Evolutionary conservation across 179 eudicot genomes (phyloP), one percentile per base, ranked within the genome.

Genomic region (Actinidia polygama): DNA sequence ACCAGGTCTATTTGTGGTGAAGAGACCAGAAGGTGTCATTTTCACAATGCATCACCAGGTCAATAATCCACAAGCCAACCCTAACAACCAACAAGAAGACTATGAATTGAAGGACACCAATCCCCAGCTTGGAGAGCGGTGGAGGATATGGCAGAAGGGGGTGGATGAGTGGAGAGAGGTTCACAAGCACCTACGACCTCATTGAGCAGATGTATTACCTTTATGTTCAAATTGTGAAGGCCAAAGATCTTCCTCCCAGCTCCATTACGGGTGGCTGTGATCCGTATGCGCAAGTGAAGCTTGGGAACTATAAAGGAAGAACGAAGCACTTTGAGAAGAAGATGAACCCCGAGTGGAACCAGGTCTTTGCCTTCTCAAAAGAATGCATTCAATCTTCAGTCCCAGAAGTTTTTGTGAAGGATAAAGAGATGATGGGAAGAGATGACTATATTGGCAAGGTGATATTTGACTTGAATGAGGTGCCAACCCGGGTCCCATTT

Each of bases 401-500:
- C 47, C 77, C 89, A 2, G 92, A 92, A 82, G 87, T 90, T 61
- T 68, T 83, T 59, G 88, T 94, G 36, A 94, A 89, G 80, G 91
- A 91, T 80, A 94, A 85, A 82, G 90, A 85, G 58, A 84, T 84
- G 87, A 75, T 90, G 62, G 87, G 86, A 66, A 89, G 91, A 85
- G 98, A 92, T 86, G 98, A 94, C 59, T 91, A 86, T 69, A 81
- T 92, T 18, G 96, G 96, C 10, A 87, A 86, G 53, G 89, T 89
- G 44, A 51, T 87, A 10, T 91, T 92, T 64, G 96, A 94, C 81
- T 87, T 94, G 68, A 90, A 92, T 80, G 96, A 94, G 88, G 83
- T 92, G n/a, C 94, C 96, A 0, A 94, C 91, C 73, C 80, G 96
- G 64, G 96, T 92, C 67, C 96, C 96, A 7, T 94, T 96, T 1